Evolutionary conservation across 495 filamentous ascomycete species (phyloP).

Genomic region (Viridothelium virens): DNA sequence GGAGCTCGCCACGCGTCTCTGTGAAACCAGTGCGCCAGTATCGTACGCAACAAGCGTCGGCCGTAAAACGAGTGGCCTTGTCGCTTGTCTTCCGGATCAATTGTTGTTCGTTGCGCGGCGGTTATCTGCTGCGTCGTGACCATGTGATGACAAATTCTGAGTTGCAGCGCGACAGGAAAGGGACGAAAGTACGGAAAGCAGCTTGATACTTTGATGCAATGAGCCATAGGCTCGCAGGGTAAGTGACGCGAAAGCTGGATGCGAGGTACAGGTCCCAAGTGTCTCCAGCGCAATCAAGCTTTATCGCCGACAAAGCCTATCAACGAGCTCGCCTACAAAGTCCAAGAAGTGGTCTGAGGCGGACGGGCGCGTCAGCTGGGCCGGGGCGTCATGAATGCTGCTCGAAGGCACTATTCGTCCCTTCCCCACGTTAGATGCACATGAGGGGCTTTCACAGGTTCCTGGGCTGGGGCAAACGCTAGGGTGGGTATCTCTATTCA

Average conservation of each 20-base stretch:
- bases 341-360: neutral
- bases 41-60: no score
- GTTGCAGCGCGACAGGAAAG: neutral
- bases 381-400: neutral
- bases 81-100: no score
- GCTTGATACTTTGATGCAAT: neutral
- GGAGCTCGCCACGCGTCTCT: neutral
- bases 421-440: neutral
- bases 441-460: slow-evolving; percentile 6
- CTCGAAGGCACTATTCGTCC: no score
- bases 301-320: neutral
- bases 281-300: neutral
- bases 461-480: neutral
- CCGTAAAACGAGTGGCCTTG: no score
- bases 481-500: neutral
- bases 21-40: neutral
- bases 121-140: neutral
- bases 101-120: neutral
- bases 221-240: neutral
- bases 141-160: neutral
- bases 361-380: neutral
- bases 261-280: neutral
- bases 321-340: neutral
- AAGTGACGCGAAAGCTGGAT: neutral
- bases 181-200: neutral